Evolutionary conservation across 345 rosid genomes (phyloP).

Genomic region (Brassica carinata): DNA sequence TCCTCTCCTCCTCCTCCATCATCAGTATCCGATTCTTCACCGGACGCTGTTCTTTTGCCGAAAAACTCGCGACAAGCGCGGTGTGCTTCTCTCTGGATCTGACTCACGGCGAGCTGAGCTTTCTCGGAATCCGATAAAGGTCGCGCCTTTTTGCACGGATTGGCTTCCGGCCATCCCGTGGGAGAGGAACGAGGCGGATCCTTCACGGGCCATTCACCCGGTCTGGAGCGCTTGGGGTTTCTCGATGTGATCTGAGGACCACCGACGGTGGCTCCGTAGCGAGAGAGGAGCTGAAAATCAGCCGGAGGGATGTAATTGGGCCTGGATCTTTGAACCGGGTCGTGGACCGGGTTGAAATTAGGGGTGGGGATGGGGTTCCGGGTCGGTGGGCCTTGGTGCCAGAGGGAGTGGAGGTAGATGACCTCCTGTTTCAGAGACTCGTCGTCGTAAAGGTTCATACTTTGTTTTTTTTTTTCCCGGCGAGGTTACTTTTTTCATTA

Average conservation of each 20-base stretch:
- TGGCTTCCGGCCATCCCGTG: constrained; percentile 43
- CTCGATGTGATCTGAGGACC: no score
- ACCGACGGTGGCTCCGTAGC: constrained; percentile 13
- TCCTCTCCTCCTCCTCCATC: constrained; percentile 46
- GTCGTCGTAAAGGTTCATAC: constrained; percentile 55
- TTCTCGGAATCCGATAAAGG: constrained; percentile 39
- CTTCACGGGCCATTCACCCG: constrained; percentile 47
- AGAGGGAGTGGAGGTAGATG: constrained; percentile 70
- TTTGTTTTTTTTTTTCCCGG: not conserved
- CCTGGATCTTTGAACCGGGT: constrained; percentile 35
- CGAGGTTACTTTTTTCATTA: not conserved
- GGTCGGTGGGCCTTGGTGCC: constrained; percentile 77
- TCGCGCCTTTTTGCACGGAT: constrained; percentile 19
- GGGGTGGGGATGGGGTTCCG: constrained; percentile 39
- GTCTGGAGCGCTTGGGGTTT: constrained; percentile 30
- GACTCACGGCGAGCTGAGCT: constrained; percentile 36
- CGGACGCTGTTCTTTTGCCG: constrained; percentile 31
- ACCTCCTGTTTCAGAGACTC: constrained; percentile 61
- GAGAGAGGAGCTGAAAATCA: constrained; percentile 39
- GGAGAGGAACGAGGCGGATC: constrained; percentile 7
- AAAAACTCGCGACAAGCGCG: constrained; percentile 53
- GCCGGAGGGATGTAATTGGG: constrained; percentile 37
- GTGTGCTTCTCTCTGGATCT: constrained; percentile 46
- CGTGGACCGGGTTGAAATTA: constrained; percentile 30
- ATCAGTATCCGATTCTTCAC: constrained; percentile 26